A percentile compares a stretch with the other conserved stretches of the same genome.
These are phyloP conservation scores for Diaporthe ilicicola DNA, from an alignment of 2,329 filamentous ascomycete genomes.

Conservation along the genomic window DNA sequence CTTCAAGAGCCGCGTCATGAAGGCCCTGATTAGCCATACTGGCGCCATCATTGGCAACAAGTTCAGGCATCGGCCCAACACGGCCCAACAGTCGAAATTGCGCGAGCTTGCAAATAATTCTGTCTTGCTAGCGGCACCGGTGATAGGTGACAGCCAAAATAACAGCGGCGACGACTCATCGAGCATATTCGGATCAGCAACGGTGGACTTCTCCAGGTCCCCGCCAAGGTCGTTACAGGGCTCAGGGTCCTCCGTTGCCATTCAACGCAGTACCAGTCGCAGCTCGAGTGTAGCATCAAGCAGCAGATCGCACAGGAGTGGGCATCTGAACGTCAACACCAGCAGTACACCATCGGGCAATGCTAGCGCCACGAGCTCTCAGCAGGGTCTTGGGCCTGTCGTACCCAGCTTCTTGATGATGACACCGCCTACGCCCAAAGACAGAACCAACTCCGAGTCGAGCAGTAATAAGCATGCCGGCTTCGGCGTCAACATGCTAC, in stretches of 20 bases:
- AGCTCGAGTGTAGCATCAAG: slow-evolving; percentile 62
- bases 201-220: slow-evolving; percentile 67
- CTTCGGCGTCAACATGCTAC: slow-evolving; percentile 36
- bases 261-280: slow-evolving; percentile 56
- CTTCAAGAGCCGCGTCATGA: slow-evolving; percentile 93
- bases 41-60: slow-evolving; percentile 98
- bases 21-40: slow-evolving; percentile 92
- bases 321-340: slow-evolving; percentile 31
- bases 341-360: slow-evolving; percentile 32
- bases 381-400: slow-evolving; percentile 35
- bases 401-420: slow-evolving; percentile 55
- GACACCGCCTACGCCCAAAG: slow-evolving; percentile 55
- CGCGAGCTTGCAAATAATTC: slow-evolving; percentile 85
- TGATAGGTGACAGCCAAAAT: slow-evolving; percentile 46
- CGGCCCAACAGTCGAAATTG: slow-evolving; percentile 79
- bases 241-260: slow-evolving; percentile 57
- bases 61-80: slow-evolving; percentile 86
- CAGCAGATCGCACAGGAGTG: slow-evolving; percentile 50
- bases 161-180: slow-evolving; percentile 66
- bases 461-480: slow-evolving; percentile 30
- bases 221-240: slow-evolving; percentile 62
- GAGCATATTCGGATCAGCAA: slow-evolving; percentile 61
- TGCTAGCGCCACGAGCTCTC: slow-evolving; percentile 38
- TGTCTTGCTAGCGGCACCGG: slow-evolving; percentile 64
- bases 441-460: slow-evolving; percentile 32